Evolutionary conservation across 1,139 yeast genomes (phyloP), one percentile per base, ranked within the genome.

Genomic region (Meyerozyma sp.): DNA sequence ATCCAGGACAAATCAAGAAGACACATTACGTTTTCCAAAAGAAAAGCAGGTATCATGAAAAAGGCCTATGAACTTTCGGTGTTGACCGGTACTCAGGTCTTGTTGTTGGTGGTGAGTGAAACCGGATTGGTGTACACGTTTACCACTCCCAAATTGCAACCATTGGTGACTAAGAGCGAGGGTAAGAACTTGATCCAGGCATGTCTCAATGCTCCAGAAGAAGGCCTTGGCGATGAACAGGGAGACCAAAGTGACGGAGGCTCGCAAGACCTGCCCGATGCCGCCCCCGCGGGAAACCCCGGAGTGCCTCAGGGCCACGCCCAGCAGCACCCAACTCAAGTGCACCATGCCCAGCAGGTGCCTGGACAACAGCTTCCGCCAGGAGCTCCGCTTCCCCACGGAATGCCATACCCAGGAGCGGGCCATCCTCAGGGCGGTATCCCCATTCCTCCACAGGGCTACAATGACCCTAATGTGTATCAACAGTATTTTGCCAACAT

Each of bases 21-120:
- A 61, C 98, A 93, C 68, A 93, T 93, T 56, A 93, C 98, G 25
- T 93, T 93, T 59, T 88, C 96, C 43, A 93, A 93, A 72, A 86
- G 98, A 67, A 91, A 93, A 68, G 98, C 97, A 37, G 98, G 98
- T 52, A 93, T 93, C 58, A 93, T 93, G 98, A 93, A 93, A 70
- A 93, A 85, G 72, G 98, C 98, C 14, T 93, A 93, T 68, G 98
- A 93, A 65, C 77, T 93, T 53, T 84, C 95, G 23, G 98, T 94
- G 42, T 77, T 93, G 55, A 93, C 98, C 8, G 98, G 98, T 42
- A 93, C 98, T 36, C 98, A 93, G 66, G 98, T 93, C 30, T 76
- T 93, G 53, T 73, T 93, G 48, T 78, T 93, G 55, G 98, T 94
- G 47, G 98, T 93, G 36, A 85, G 95, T 43, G 98, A 93, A 66